Evolutionary conservation across 129 eudicot genomes (phyloP).

Genomic region (Saposhnikovia divaricata): DNA sequence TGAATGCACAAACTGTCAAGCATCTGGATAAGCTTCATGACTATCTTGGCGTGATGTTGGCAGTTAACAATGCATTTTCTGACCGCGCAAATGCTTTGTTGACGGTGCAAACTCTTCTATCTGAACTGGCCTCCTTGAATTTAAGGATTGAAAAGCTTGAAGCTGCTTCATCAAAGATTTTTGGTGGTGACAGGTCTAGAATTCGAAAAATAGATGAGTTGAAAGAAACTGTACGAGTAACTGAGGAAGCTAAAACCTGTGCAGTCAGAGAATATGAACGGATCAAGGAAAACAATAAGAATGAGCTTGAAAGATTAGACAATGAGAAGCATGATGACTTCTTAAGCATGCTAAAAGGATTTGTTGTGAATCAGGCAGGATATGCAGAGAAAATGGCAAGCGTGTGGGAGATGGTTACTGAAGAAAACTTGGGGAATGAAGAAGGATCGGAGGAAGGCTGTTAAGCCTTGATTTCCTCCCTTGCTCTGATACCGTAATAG

Average conservation of each 20-base stretch:
- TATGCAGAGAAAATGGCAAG: conserved; percentile 94
- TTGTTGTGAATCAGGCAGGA: conserved; percentile 93
- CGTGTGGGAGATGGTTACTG: conserved; percentile 81
- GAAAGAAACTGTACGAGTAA: conserved; percentile 61
- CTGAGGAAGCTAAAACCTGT: conserved; percentile 75
- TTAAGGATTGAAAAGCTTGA: conserved; percentile 80
- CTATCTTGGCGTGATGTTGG: conserved; percentile 84
- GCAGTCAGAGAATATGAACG: conserved; percentile 74
- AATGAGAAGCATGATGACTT: conserved; percentile 77
- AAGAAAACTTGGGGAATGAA: too few relatives aligned
- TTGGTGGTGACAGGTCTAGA: conserved; percentile 88
- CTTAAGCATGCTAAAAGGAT: conserved; percentile 80
- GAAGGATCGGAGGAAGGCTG: too few relatives aligned
- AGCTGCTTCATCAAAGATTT: conserved; percentile 82
- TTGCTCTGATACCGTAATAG: too few relatives aligned
- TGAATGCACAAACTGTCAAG: conserved; percentile 79
- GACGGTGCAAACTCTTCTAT: conserved; percentile 80
- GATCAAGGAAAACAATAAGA: conserved; percentile 85
- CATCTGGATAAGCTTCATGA: conserved; percentile 98
- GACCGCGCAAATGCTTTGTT: conserved; percentile 89
- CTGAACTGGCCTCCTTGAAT: conserved; percentile 58
- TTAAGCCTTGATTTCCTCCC: too few relatives aligned
- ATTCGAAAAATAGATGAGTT: conserved; percentile 79
- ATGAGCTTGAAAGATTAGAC: conserved; percentile 74
- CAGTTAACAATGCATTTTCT: conserved; percentile 77